Evolutionary conservation across 371 early-diverging fungal genomes (phyloP).

Genomic region (Syncephalastrum monosporum): DNA sequence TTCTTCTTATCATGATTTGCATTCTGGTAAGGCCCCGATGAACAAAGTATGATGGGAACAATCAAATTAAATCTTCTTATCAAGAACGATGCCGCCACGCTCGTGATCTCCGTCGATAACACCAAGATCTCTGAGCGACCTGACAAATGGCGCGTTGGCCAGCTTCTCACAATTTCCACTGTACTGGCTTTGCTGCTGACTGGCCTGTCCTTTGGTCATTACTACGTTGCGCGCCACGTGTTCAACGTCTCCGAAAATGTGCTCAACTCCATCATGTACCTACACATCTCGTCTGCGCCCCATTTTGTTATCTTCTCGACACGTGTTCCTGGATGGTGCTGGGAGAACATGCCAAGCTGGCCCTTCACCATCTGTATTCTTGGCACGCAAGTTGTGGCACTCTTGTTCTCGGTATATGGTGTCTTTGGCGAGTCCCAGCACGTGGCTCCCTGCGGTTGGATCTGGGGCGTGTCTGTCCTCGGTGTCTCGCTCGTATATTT

Average conservation of each 20-base stretch:
- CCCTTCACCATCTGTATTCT: constrained; percentile 73
- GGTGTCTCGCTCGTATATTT: constrained; percentile 69
- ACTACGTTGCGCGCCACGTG: constrained; percentile 71
- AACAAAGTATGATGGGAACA: too few relatives aligned
- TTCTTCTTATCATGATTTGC: constrained; percentile 83
- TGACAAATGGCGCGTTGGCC: constrained; percentile 93
- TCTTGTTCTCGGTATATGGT: constrained; percentile 85
- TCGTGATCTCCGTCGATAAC: constrained; percentile 91
- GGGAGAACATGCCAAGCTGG: constrained; percentile 74
- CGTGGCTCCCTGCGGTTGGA: constrained; percentile 53
- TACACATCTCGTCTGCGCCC: constrained; percentile 87
- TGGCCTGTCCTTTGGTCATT: constrained; percentile 79
- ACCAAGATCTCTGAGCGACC: constrained; percentile 83
- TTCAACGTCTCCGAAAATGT: constrained; percentile 48
- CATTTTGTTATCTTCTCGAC: constrained; percentile 94
- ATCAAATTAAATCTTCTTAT: constrained; percentile 1
- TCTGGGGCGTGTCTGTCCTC: constrained; percentile 64
- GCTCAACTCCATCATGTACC: constrained; percentile 85
- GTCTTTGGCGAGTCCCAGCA: constrained; percentile 44
- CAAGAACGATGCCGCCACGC: constrained; percentile 86
- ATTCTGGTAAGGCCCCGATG: constrained; percentile 50
- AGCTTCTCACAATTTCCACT: constrained; percentile 77
- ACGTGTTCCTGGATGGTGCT: constrained; percentile 81
- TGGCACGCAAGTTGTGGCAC: constrained; percentile 87
- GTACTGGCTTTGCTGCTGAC: constrained; percentile 74